Evolutionary conservation across 768 basidiomycete genomes (phyloP), one percentile per base, ranked within the genome.

Genomic region (Mycena indigotica): DNA sequence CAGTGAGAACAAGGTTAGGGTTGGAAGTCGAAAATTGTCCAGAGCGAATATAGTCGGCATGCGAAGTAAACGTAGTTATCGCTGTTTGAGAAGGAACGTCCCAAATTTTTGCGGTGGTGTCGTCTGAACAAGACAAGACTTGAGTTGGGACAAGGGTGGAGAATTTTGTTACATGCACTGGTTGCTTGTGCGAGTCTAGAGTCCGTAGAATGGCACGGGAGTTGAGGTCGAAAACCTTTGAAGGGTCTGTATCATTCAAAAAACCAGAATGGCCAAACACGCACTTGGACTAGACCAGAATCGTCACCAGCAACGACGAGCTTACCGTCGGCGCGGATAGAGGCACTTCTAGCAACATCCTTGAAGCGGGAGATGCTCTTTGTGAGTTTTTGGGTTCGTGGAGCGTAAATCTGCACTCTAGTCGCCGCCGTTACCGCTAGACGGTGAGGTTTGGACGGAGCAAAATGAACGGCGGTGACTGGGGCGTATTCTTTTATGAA

Each of bases 401-500:
- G 94, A 2, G 94, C 92, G 73, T 98, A 98, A 68, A 98, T 89
- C 73, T 98, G 92, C 1, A 99, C 86, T 62, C 95, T 81, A 1
- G 95, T 91, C 0, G 93, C 94, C 2, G 95, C 91, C 25, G 95
- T 97, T 55, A 98, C 95, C 24, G 95, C 96, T 78, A 95, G 98
- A 68, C 90, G 80, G 70, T 99, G 94, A 4, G 96, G 96, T 71
- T 85, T 87, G 25, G 89, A 77, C 1, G 85, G 85, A 1, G 93
- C 86, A 73, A 98, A 98, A 70, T 98, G 93, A 28, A 99, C 81
- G 16, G 91, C 92, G 53, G 96, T 98, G 64, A 99, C 87, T 16
- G 95, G 94, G 0, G 94, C 93, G 70, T 96, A 96, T 77, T 98
- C 93, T 74, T 97, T 98, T 71, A 98, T 83, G 72, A 98, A 99